Conservation (phyloP, 2,329 filamentous ascomycete species). For the Ascocoryne sarcoides region DNA sequence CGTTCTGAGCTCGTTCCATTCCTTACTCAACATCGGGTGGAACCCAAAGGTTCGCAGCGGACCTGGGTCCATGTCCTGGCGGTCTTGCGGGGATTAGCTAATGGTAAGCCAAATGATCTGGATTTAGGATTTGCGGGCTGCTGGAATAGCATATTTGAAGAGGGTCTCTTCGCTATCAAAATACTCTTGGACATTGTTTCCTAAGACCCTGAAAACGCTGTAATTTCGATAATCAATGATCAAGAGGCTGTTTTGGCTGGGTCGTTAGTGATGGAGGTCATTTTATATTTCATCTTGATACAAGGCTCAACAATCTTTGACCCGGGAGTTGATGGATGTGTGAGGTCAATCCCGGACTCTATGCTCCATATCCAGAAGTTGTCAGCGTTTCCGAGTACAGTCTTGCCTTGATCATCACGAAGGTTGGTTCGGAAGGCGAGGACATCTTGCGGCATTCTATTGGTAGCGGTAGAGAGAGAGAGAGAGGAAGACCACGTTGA, state of each 20-base stretch:
- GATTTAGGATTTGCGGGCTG: slow-evolving; percentile 1
- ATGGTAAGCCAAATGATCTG: slow-evolving; percentile 2
- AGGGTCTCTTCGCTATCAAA: background rate
- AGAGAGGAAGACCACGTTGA: background rate
- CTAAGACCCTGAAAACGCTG: background rate
- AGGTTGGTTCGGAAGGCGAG: too few species aligned
- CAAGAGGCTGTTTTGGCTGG: slow-evolving; percentile 4
- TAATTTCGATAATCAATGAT: slow-evolving; percentile 7
- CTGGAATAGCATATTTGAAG: slow-evolving; percentile 1
- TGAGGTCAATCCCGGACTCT: background rate
- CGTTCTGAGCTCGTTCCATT: background rate
- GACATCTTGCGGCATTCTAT: too few species aligned
- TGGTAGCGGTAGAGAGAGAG: too few species aligned
- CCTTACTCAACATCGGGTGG: background rate
- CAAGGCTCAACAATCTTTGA: background rate
- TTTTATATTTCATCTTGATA: background rate
- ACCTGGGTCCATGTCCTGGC: background rate
- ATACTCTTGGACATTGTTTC: background rate
- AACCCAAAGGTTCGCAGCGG: background rate
- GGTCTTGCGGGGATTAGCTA: background rate
- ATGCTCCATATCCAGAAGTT: slow-evolving; percentile 5
- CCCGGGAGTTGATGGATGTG: background rate
- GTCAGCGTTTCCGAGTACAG: background rate
- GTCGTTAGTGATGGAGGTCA: background rate
- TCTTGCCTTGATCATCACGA: too few species aligned